Conservation (phyloP, 2,329 filamentous ascomycete genomes). For the Trichoderma lentiforme region DNA sequence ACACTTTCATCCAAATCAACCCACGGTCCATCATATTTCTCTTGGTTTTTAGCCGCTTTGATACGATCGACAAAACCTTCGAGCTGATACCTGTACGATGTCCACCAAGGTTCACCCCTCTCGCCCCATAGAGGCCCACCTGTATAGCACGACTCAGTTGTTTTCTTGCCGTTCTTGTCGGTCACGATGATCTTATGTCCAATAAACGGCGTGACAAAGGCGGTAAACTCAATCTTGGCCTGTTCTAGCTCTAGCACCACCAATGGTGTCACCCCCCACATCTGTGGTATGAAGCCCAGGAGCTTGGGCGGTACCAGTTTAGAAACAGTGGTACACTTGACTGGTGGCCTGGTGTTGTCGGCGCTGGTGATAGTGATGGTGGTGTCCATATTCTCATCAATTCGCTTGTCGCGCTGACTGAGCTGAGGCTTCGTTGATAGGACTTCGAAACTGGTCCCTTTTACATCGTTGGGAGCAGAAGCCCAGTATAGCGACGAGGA, state of each 20-base stretch:
- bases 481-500: background rate
- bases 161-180: background rate
- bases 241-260: background rate
- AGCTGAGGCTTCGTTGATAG: background rate
- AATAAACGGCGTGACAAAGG: background rate
- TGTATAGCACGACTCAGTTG: background rate
- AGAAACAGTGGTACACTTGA: background rate
- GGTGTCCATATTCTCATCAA: background rate
- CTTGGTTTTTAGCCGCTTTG: background rate
- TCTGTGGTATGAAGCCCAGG: background rate
- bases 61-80: background rate
- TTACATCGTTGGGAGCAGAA: background rate
- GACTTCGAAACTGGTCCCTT: background rate
- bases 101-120: background rate
- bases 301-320: background rate
- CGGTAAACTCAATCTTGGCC: background rate
- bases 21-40: background rate
- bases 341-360: background rate
- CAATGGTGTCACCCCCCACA: background rate
- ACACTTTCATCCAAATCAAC: slow-evolving; percentile 3
- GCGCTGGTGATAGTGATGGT: background rate
- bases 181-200: background rate
- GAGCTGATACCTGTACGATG: background rate
- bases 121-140: background rate
- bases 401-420: background rate